Base-by-base conservation (phyloP, 192 early-diverging fungal species). In the Piromyces finnis region DNA sequence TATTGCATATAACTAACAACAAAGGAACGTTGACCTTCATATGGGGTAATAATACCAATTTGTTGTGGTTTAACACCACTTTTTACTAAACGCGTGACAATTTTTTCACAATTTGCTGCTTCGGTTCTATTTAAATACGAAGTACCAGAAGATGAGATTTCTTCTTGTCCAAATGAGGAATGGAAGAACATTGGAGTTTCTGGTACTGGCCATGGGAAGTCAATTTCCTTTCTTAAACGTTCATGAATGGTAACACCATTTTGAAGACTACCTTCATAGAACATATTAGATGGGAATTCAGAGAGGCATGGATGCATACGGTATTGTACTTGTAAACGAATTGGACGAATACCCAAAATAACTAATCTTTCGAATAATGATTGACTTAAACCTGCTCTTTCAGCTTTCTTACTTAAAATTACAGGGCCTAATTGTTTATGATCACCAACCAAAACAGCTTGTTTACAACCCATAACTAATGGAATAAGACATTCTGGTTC, bases 291-390 rank as follows among this genome's bases (percentile, higher is more conserved):
- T 3, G 98, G 96, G 83, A 98, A 99, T 86, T 96, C 97, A 16
- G 98, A 98, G 29, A 99, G 86, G 82, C 96, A 96, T 35, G 98
- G 98, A 81, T 99, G 98, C 98, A 98, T 98, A 83, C 98, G 95
- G 82, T 99, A 99, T 85, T 99, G 98, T 7, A 99, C 96, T 79
- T 98, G 94, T 26, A 99, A 90, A 28, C 97, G 93, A 81, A 98
- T 94, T 26, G 98, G 98, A 11, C 96, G 90, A 30, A 96, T 88
- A 27, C 95, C 95, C 27, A 98, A 87, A 79, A 96, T 91, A 29
- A 99, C 92, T 35, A 98, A 87, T 28, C 98, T 91, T 86, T 99
- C 98, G 85, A 99, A 99, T 37, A 99, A 85, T 6, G 96, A 97
- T 86, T 97, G 96, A 78, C 92, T 94, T 29, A 98, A 85, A 28